Evolutionary conservation across 2,329 filamentous ascomycete genomes (phyloP).

Genomic region (Xylaria polymorpha): DNA sequence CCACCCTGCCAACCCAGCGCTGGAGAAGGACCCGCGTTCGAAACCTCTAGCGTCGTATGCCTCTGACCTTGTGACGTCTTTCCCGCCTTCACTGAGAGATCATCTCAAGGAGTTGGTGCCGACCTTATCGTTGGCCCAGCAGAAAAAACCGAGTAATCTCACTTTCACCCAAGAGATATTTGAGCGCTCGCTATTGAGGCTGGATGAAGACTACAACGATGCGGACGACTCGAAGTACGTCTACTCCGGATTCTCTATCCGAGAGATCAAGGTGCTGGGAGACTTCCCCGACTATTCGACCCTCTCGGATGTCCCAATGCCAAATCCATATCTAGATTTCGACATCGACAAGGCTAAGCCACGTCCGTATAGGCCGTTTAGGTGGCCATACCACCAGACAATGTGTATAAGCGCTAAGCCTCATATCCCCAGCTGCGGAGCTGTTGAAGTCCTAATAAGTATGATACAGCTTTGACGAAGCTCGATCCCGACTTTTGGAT

Average conservation of each 20-base stretch:
- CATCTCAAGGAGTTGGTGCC: conserved; percentile 39
- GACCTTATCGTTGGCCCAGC: conserved; percentile 36
- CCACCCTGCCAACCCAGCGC: conserved; percentile 40
- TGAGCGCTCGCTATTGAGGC: conserved; percentile 46
- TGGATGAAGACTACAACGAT: conserved; percentile 52
- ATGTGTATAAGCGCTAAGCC: conserved; percentile 74
- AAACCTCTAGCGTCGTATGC: conserved; percentile 41
- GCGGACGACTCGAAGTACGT: conserved; percentile 60
- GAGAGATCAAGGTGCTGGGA: conserved; percentile 76
- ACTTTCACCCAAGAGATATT: conserved; percentile 40
- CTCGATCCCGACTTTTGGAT: conserved; percentile 74
- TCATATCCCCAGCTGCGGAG: not conserved
- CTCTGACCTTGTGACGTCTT: conserved; percentile 38
- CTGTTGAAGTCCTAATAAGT: conserved; percentile 12
- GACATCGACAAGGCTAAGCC: conserved; percentile 74
- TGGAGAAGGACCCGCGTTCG: conserved; percentile 44
- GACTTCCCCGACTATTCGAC: conserved; percentile 83
- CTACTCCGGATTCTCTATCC: conserved; percentile 75
- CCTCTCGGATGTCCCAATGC: conserved; percentile 79
- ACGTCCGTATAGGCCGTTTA: conserved; percentile 81
- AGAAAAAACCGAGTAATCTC: conserved; percentile 38
- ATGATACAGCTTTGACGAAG: conserved; percentile 73
- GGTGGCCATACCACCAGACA: conserved; percentile 89
- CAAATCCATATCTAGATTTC: conserved; percentile 72
- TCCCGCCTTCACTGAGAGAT: conserved; percentile 43